These are phyloP conservation scores for Aspergillus neoniger DNA, from an alignment of 2,329 filamentous ascomycete species.

Conservation along the genomic window DNA sequence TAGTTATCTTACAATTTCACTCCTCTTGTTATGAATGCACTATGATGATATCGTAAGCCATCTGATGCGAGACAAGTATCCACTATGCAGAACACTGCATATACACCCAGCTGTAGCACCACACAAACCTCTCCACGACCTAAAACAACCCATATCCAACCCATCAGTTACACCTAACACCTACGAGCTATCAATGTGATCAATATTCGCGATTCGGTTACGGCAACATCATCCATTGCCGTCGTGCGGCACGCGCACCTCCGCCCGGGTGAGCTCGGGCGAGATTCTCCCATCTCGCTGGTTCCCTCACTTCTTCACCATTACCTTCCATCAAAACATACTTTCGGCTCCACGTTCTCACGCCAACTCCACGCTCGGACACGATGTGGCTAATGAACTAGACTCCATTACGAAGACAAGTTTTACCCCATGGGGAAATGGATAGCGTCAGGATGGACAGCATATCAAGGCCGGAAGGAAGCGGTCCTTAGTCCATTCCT, in stretches of 20 bases:
- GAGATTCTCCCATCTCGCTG: neutral
- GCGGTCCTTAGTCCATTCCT: too few species aligned
- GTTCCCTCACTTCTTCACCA: neutral
- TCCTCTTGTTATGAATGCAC: neutral
- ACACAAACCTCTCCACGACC: too few species aligned
- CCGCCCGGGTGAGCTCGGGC: slow-evolving; percentile 3
- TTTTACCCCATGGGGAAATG: neutral
- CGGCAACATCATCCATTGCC: too few species aligned
- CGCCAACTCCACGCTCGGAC: neutral
- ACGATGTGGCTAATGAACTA: neutral
- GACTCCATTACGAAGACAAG: neutral
- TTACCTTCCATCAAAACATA: neutral
- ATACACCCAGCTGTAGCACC: too few species aligned
- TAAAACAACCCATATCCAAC: too few species aligned
- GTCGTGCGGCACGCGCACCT: too few species aligned
- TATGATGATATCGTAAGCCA: neutral
- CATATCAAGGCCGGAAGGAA: neutral
- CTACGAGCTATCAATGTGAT: too few species aligned
- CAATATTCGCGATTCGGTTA: too few species aligned
- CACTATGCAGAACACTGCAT: too few species aligned
- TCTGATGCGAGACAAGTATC: neutral
- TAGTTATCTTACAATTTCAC: neutral
- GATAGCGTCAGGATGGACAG: neutral
- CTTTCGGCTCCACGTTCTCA: slow-evolving; percentile 4
- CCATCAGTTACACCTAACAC: too few species aligned